A percentile compares a stretch with the other conserved stretches of the same genome.
Conservation (phyloP, 768 basidiomycete genomes). For the Collybiopsis luxurians region DNA sequence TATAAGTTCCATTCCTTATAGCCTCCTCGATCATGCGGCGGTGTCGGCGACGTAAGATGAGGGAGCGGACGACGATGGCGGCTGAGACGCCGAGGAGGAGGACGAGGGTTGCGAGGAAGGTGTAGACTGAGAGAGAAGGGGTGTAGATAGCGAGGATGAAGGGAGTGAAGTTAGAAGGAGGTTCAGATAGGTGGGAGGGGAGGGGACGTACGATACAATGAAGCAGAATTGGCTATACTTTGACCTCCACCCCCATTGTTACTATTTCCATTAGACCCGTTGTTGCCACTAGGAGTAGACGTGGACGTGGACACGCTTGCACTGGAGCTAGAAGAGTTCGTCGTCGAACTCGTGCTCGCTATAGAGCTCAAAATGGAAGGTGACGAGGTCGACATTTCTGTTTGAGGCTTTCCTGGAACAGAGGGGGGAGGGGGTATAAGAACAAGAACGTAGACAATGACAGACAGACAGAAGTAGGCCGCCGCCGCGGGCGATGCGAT, state of each 20-base stretch:
- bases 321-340: background rate
- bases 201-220: constrained; percentile 2
- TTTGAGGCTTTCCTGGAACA: too few relatives aligned
- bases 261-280: background rate
- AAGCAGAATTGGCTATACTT: background rate
- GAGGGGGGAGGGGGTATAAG: too few relatives aligned
- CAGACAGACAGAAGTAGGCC: too few relatives aligned
- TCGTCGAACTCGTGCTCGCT: background rate
- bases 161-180: too few relatives aligned
- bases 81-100: constrained; percentile 64
- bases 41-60: constrained; percentile 61
- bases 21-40: constrained; percentile 59
- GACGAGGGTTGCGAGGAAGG: constrained; percentile 59
- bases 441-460: too few relatives aligned
- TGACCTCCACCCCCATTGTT: background rate
- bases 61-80: constrained; percentile 66
- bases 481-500: too few relatives aligned
- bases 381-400: too few relatives aligned
- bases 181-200: too few relatives aligned
- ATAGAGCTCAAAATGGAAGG: too few relatives aligned
- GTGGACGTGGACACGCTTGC: background rate
- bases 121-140: constrained; percentile 17
- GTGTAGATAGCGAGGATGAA: background rate
- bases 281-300: background rate
- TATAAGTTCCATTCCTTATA: constrained; percentile 62